Evolutionary conservation across 345 rosid genomes (phyloP), one percentile per base, ranked within the genome.

Genomic region (Eucalyptus virginea): DNA sequence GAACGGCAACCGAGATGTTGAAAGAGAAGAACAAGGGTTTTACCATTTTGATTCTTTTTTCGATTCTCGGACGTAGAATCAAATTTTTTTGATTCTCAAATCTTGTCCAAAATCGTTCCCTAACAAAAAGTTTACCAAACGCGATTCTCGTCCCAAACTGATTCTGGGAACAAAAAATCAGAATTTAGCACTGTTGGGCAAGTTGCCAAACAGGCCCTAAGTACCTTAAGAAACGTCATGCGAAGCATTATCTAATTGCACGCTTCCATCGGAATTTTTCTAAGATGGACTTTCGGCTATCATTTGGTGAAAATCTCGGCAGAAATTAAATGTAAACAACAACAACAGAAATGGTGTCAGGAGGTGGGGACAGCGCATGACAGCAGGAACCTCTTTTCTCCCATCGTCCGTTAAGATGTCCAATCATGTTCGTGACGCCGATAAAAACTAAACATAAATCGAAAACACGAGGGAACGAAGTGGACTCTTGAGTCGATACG

Each of bases 191-290:
- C n/a, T n/a, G n/a, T n/a, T n/a, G n/a, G n/a, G n/a, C n/a, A n/a
- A n/a, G n/a, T n/a, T n/a, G n/a, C n/a, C n/a, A n/a, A n/a, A n/a
- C n/a, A n/a, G n/a, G n/a, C n/a, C n/a, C n/a, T n/a, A 5, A 37
- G 81, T 69, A 15, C 12, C 42, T 1, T 9, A 19, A 67, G 7
- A 67, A 65, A n/a, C 37, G 37, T 34, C 40, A n/a, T 15, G 11
- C 37, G 3, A 16, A 65, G 77, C 37, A 32, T 34, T 2, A 18
- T 69, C 24, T 17, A 8, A 69, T 34, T 32, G 81, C 42, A n/a
- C 40, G 0, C 34, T n/a, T 16, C 77, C 9, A 16, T n/a, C 6
- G 0, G 5, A 0, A 65, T 65, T 65, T 65, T n/a, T 16, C 10
- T 17, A 5, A 15, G 40, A 65, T 15, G 77, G 37, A 65, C 21